Evolutionary conservation across 2,329 filamentous ascomycete genomes (phyloP).

Genomic region (Rhexocercosporidium sp.): DNA sequence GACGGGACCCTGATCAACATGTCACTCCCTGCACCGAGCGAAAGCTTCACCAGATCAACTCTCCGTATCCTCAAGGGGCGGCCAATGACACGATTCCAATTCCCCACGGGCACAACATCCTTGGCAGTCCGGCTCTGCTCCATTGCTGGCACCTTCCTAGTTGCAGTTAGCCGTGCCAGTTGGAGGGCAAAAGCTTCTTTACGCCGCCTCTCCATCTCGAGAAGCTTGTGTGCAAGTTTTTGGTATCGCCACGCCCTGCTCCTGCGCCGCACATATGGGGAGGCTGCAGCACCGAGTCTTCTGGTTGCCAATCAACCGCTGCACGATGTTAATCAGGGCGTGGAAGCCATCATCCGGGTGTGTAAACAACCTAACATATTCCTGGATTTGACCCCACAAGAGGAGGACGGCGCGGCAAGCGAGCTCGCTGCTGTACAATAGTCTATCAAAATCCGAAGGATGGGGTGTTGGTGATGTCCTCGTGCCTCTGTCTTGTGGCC

Average conservation of each 20-base stretch:
- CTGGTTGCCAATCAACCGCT: conserved; percentile 22
- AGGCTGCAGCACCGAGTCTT: conserved; percentile 9
- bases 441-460: conserved; percentile 7
- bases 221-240: conserved; percentile 4
- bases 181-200: conserved; percentile 17
- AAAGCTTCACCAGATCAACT: conserved; percentile 2
- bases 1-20: conserved; percentile 2
- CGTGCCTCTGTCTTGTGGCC: conserved; percentile 33
- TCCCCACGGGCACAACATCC: conserved; percentile 17
- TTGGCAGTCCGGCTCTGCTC: conserved; percentile 2
- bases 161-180: conserved; percentile 17
- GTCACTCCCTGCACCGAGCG: neutral
- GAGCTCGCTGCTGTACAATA: neutral
- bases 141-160: conserved; percentile 14
- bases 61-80: neutral
- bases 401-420: neutral
- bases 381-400: neutral
- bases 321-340: conserved; percentile 24
- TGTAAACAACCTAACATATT: neutral
- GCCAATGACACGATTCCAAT: conserved; percentile 17
- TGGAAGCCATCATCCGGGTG: neutral
- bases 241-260: neutral
- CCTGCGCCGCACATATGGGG: neutral
- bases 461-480: conserved; percentile 17
- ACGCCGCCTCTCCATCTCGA: neutral